Evolutionary conservation across 768 basidiomycete genomes (phyloP).

Genomic region (Suillus hirtellus): DNA sequence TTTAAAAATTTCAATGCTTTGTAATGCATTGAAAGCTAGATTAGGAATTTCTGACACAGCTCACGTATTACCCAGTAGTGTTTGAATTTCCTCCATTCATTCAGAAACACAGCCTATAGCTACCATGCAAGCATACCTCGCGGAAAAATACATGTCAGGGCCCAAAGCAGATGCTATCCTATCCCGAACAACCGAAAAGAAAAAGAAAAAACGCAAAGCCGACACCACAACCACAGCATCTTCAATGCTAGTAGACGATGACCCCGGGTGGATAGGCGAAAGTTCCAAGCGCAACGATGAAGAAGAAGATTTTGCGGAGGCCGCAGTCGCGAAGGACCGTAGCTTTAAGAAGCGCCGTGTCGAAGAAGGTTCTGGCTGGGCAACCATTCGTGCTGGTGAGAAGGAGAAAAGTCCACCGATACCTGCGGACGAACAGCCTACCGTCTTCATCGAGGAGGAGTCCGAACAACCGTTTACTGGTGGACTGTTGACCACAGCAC

Average conservation of each 20-base stretch:
- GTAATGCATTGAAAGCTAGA: too few relatives aligned
- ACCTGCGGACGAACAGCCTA: constrained; percentile 67
- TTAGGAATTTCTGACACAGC: too few relatives aligned
- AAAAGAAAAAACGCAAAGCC: constrained; percentile 72
- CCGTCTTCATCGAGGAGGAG: constrained; percentile 51
- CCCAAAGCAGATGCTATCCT: constrained; percentile 96
- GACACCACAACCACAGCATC: constrained; percentile 25
- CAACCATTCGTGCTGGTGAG: constrained; percentile 58
- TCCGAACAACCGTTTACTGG: constrained; percentile 54
- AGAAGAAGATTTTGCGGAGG: constrained; percentile 59
- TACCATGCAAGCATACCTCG: constrained; percentile 78
- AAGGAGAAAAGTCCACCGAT: constrained; percentile 52
- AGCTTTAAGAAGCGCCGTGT: constrained; percentile 77
- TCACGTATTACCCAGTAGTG: too few relatives aligned
- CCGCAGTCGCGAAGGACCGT: constrained; percentile 71
- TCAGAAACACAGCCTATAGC: neutral
- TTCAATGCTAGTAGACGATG: constrained; percentile 61
- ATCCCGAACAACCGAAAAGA: constrained; percentile 56
- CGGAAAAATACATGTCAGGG: constrained; percentile 94
- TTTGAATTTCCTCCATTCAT: neutral
- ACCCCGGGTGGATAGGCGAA: constrained; percentile 64
- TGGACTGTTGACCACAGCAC: constrained; percentile 75
- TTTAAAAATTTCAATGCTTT: too few relatives aligned
- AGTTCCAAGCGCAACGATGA: constrained; percentile 50
- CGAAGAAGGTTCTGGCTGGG: constrained; percentile 62